Base-by-base conservation (phyloP, 1,139 yeast species). In the Scheffersomyces quercinus region DNA sequence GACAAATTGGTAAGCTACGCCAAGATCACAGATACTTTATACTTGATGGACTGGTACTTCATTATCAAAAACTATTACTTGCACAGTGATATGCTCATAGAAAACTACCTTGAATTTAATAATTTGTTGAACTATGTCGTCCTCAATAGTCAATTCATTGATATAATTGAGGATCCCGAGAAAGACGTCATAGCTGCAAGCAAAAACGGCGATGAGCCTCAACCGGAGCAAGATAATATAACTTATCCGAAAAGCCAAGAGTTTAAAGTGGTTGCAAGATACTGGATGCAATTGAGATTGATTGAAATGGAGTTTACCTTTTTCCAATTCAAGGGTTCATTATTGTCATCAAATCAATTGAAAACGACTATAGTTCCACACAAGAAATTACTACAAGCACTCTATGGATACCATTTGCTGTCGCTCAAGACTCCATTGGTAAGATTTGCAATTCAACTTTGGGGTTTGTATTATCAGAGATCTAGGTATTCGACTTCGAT, bases 51-150 rank as follows among this genome's bases (percentile, higher is more conserved):
- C 28, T 69, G 71, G 69, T 67, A 64, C 49, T 59, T 67, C 20
- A 47, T 58, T 28, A 52, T 61, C 16, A 60, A 62, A 34, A 56
- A 51, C 36, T 67, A 54, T 46, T 65, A 59, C 47, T 46, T 50
- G n/a, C 58, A 51, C 39, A 52, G 51, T 8, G 52, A 60, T 43
- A 51, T 51, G 53, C 44, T 62, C 24, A 54, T 58, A 29, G 69
- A 67, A 24, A 60, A 58, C 44, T 65, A 63, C 47, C 54, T 64
- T 45, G 73, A 68, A 42, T 68, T 56, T 44, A 68, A 67, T 45
- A 62, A 55, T 42, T 53, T 68, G 38, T 51, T 69, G 20, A 57
- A 62, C 29, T 59, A 58, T 41, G 50, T 67, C 20, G 58, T 65
- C 5, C 55, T 64, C 46, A 64, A 64, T 41, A 58, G 58, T 28